Base-by-base conservation (phyloP, 2,329 filamentous ascomycete genomes). In the Bipolaris victoriae region DNA sequence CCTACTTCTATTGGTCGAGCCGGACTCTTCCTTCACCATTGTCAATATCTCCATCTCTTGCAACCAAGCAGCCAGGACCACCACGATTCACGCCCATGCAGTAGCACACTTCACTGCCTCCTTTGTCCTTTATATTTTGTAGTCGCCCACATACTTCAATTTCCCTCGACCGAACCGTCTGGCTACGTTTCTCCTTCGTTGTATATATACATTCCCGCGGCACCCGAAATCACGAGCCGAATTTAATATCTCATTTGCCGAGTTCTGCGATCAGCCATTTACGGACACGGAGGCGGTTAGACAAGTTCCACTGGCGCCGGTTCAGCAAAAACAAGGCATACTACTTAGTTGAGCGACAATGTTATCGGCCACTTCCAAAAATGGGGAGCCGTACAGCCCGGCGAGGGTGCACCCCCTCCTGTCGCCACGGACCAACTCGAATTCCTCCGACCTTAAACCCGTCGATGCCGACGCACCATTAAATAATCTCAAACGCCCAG, bases 401-500 rank as follows among this genome's bases (percentile, higher is more conserved):
- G 70, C 70, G 43, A 71, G 68, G 60, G 65, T 75, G 51, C 72
- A 73, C 50, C 69, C 73, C 59, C 64, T 73, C 33, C 57, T 72
- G 57, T 75, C 73, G 64, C 73, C 74, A 68, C 72, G 67, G 41
- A 41, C 65, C 49, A 57, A 62, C 50, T 59, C 58, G 52, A 65
- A 61, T 63, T 72, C 66, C 71, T 68, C 70, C 69, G 70, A 61
- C 49, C 61, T 70, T 73, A 72, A 75, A 64, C 60, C 73, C 65
- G 70, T 60, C 56, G 57, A 65, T 57, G 60, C 63, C 62, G 59
- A 66, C 52, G 61, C 60, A 57, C 58, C 66, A 57, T 64, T 69
- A 67, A 68, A 64, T 64, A 67, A 64, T 63, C 65, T 60, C 49
- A 58, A 62, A 53, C 64, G 52, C 55, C 62, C 70, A 64, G 64